These are phyloP conservation scores for Chlorella variabilis DNA, from an alignment of 163 green algal species.

Conservation along the genomic window DNA sequence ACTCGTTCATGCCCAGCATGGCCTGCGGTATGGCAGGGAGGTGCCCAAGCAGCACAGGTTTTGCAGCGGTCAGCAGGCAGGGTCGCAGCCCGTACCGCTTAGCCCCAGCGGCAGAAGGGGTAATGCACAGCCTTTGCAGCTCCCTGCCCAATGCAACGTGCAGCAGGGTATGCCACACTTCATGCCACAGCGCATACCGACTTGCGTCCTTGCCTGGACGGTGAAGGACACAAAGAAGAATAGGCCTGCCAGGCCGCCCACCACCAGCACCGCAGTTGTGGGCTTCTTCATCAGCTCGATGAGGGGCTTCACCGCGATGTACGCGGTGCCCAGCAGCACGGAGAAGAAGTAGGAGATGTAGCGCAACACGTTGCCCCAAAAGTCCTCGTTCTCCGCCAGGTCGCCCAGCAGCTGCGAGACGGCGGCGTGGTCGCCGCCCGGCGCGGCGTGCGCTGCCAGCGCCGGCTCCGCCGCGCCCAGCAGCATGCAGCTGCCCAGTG, in stretches of 20 bases:
- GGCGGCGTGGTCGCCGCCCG: too few relatives aligned
- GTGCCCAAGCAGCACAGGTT: too few relatives aligned
- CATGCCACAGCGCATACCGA: too few relatives aligned
- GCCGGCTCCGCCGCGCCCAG: constrained; percentile 21
- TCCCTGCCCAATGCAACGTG: too few relatives aligned
- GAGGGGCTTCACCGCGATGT: constrained; percentile 77
- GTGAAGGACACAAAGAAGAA: constrained; percentile 65
- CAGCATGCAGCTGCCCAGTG: constrained; percentile 6
- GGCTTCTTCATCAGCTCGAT: constrained; percentile 68
- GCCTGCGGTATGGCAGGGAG: neutral
- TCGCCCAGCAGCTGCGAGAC: constrained; percentile 33
- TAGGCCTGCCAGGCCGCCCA: constrained; percentile 45
- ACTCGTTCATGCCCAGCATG: constrained; percentile 68
- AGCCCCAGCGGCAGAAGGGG: too few relatives aligned
- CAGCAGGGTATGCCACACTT: too few relatives aligned
- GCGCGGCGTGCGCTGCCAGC: neutral
- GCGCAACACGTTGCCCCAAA: constrained; percentile 76
- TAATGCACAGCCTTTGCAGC: too few relatives aligned
- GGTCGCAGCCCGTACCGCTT: too few relatives aligned
- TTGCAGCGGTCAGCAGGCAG: too few relatives aligned
- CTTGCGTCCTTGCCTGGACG: constrained; percentile 38
- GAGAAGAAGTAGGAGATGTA: constrained; percentile 88
- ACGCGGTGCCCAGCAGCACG: constrained; percentile 84
- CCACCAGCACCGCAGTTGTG: constrained; percentile 55
- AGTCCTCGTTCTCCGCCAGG: constrained; percentile 56